These are phyloP conservation scores for Penicillium aurantiogriseum DNA, from an alignment of 2,329 filamentous ascomycete species.

Conservation along the genomic window DNA sequence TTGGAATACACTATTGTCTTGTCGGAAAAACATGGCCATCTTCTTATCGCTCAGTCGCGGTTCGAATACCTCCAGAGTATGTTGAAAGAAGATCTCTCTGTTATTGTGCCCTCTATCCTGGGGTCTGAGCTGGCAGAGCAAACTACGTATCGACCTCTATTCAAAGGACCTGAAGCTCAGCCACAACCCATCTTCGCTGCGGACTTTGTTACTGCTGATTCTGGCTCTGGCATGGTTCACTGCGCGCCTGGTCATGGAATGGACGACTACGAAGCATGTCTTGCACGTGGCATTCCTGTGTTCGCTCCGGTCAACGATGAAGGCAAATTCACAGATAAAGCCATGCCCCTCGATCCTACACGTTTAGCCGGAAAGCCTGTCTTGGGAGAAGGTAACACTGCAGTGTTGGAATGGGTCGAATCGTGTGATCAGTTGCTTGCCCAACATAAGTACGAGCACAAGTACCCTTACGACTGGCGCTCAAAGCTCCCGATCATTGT, in stretches of 20 bases:
- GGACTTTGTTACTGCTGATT: constrained; percentile 82
- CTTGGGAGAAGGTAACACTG: constrained; percentile 65
- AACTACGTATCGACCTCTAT: constrained; percentile 67
- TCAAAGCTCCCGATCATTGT: constrained; percentile 91
- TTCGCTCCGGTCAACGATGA: constrained; percentile 81
- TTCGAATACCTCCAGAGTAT: constrained; percentile 57
- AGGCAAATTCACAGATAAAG: constrained; percentile 76
- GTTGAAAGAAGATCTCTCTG: constrained; percentile 50
- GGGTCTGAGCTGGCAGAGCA: constrained; percentile 64
- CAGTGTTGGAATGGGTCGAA: constrained; percentile 68
- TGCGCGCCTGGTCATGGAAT: constrained; percentile 92
- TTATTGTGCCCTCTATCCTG: constrained; percentile 57
- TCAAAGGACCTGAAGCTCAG: constrained; percentile 59
- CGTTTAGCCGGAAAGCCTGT: constrained; percentile 70
- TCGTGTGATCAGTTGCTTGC: constrained; percentile 62
- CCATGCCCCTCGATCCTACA: constrained; percentile 67
- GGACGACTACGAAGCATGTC: constrained; percentile 88
- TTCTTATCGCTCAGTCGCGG: constrained; percentile 71
- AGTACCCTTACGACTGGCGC: constrained; percentile 97
- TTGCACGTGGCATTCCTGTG: constrained; percentile 65
- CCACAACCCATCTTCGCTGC: constrained; percentile 74
- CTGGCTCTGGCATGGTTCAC: constrained; percentile 95
- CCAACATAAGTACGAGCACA: constrained; percentile 74
- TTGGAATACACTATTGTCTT: constrained; percentile 71
- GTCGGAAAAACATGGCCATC: constrained; percentile 54